A percentile compares a stretch with the other conserved stretches of the same genome.
phyloP scores from a whole-genome alignment of 805 yeast species.

The Tetrapisispora arboricola region DNA sequence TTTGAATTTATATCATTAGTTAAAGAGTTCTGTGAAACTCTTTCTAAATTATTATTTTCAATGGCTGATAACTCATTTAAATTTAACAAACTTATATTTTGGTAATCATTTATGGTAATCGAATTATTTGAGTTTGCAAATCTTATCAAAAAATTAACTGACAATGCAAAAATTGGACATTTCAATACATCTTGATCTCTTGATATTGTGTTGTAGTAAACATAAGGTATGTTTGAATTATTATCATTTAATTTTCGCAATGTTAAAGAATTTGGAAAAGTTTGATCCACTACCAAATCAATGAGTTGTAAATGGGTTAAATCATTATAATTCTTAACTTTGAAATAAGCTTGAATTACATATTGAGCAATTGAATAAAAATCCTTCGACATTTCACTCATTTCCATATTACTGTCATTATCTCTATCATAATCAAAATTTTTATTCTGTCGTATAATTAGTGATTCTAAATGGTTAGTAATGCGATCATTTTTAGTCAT shows the following conservation, averaged over 20 bases:
- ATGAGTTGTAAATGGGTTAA: constrained; percentile 16
- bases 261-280: constrained; percentile 28
- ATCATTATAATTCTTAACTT: constrained; percentile 13
- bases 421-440: constrained; percentile 1
- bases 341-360: constrained; percentile 24
- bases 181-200: constrained; percentile 25
- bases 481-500: neutral
- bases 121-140: constrained; percentile 23
- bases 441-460: constrained; percentile 16
- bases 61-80: constrained; percentile 10
- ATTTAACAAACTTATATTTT: constrained; percentile 16
- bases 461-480: constrained; percentile 14
- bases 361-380: constrained; percentile 24
- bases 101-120: constrained; percentile 17
- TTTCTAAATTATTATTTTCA: neutral
- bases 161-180: constrained; percentile 27
- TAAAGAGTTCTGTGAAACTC: neutral
- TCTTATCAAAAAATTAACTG: constrained; percentile 25
- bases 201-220: constrained; percentile 26
- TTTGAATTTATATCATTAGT: constrained; percentile 2
- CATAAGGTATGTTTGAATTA: constrained; percentile 18
- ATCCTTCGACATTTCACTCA: constrained; percentile 10
- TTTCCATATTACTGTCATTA: neutral
- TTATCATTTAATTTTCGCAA: constrained; percentile 25
- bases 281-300: constrained; percentile 28